These are phyloP conservation scores for Xylariaceae sp. DNA, from an alignment of 2,329 filamentous ascomycete genomes.

Conservation along the genomic window DNA sequence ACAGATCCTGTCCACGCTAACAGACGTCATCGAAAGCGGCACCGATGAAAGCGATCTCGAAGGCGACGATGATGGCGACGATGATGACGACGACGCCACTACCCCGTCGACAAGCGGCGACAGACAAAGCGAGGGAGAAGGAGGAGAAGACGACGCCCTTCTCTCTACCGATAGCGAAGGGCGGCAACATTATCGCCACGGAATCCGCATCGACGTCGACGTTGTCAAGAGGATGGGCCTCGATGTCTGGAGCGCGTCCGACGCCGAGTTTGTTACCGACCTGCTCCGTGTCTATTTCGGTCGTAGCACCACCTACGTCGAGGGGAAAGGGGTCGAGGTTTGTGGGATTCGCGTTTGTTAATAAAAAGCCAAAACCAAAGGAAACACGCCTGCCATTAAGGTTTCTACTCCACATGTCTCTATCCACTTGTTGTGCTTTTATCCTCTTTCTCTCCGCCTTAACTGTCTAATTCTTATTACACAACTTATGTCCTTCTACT, in stretches of 20 bases:
- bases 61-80: constrained; percentile 16
- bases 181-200: constrained; percentile 34
- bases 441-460: too few species aligned
- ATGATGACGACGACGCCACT: constrained; percentile 39
- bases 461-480: too few species aligned
- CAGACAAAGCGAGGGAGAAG: constrained; percentile 27
- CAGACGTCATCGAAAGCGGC: constrained; percentile 52
- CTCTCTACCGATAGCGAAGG: constrained; percentile 33
- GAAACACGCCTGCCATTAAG: too few species aligned
- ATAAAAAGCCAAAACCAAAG: too few species aligned
- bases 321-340: constrained; percentile 68
- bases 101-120: constrained; percentile 35
- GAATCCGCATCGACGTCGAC: constrained; percentile 57
- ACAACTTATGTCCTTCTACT: too few species aligned
- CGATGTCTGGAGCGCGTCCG: constrained; percentile 70
- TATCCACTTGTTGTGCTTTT: too few species aligned
- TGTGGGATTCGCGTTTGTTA: constrained; percentile 69
- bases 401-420: too few species aligned
- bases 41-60: constrained; percentile 12
- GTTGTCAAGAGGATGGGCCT: constrained; percentile 69
- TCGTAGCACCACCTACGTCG: constrained; percentile 57
- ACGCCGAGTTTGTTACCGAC: constrained; percentile 65
- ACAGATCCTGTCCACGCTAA: constrained; percentile 58
- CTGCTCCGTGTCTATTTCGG: constrained; percentile 64
- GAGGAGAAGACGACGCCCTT: constrained; percentile 24